Base-by-base conservation (phyloP, 768 basidiomycete genomes). In the Leccinellum albellum region DNA sequence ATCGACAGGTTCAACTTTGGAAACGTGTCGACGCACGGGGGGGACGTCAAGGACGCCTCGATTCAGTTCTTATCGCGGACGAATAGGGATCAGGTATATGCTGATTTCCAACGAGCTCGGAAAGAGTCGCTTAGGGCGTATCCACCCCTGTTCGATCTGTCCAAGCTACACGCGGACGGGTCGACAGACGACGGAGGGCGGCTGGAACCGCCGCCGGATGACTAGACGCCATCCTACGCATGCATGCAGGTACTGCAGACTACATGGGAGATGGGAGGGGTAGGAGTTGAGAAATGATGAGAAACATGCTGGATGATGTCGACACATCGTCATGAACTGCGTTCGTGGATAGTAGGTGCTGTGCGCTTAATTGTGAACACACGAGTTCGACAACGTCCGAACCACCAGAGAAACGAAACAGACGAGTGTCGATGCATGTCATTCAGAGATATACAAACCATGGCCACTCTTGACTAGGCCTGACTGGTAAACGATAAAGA, bases 51-150 rank as follows among this genome's bases (percentile, higher is more conserved):
- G 1, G 61, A 62, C 2, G 74, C 78, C 7, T 75, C 73, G 48
- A 75, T 79, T 53, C 78, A 79, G 54, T 62, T 79, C 4, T 65
- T 79, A 10, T 68, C 76, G 1, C 64, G 73, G 26, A 72, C 75
- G 0, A 66, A 75, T n/a, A 61, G 64, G 6, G 68, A 69, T 12
- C 72, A 71, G 31, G 78, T 74, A 0, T 71, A 69, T 20, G 49
- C 62, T 6, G 63, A 75, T 29, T 74, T 77, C 1, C 29, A 24
- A 2, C 12, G 0, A 0, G 37, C 51, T 2, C 57, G 69, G 0
- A 66, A 54, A 52, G 35, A 32, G 3, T 53, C 59, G 23, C 61
- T 70, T 6, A 53, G 37, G 50, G 21, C 51, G 40, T 64, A 54
- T 21, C 66, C 69, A 0, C 62, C 69, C 3, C 28, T 72, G 40